Evolutionary conservation across 2,329 filamentous ascomycete genomes (phyloP).

Genomic region (Raffaelea arxii): DNA sequence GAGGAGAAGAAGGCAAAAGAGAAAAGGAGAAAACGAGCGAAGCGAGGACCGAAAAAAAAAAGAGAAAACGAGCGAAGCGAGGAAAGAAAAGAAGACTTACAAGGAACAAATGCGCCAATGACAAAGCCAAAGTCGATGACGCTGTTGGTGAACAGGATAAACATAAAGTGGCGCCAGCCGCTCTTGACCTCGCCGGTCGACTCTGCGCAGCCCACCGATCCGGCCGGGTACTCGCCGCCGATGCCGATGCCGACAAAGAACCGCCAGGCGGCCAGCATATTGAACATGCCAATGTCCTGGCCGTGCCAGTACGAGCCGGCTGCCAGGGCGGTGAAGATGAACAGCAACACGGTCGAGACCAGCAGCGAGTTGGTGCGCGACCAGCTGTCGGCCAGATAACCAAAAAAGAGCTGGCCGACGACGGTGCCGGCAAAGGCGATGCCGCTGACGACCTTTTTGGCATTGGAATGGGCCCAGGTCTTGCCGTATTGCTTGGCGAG

Average conservation of each 20-base stretch:
- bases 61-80: not conserved
- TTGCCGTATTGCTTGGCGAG: constrained; percentile 58
- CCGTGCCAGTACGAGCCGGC: constrained; percentile 69
- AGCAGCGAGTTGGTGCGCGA: constrained; percentile 76
- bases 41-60: not conserved
- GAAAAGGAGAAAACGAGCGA: not conserved
- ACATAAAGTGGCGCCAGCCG: constrained; percentile 83
- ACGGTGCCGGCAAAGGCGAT: constrained; percentile 82
- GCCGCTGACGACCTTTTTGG: constrained; percentile 64
- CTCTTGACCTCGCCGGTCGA: constrained; percentile 71
- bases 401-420: constrained; percentile 71
- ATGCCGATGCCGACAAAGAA: constrained; percentile 79
- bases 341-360: constrained; percentile 70
- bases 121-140: constrained; percentile 57
- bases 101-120: constrained; percentile 66
- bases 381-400: constrained; percentile 73
- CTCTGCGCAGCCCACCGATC: constrained; percentile 76
- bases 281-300: constrained; percentile 60
- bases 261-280: constrained; percentile 67
- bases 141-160: constrained; percentile 48
- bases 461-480: constrained; percentile 57
- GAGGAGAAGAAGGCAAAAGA: constrained; percentile 9
- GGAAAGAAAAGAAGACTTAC: constrained; percentile 2
- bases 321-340: constrained; percentile 73
- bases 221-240: constrained; percentile 71